These are phyloP conservation scores for Neohortaea acidophila DNA, from an alignment of 495 filamentous ascomycete species.

Conservation along the genomic window DNA sequence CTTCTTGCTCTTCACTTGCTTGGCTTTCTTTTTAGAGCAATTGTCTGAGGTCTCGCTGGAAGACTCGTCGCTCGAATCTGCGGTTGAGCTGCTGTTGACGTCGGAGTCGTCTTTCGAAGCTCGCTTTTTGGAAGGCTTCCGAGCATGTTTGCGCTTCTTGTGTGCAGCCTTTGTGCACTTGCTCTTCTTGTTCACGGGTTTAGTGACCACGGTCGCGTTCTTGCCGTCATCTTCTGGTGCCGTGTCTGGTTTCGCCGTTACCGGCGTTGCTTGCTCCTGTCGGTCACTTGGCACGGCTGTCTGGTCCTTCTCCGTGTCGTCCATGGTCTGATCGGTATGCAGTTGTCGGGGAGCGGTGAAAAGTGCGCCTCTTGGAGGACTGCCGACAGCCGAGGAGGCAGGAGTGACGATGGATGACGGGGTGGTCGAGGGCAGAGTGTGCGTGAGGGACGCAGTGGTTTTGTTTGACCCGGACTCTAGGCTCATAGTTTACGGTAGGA, in stretches of 20 bases:
- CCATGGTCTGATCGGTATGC: background rate
- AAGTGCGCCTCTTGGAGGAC: too few relatives aligned
- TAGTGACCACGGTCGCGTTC: background rate
- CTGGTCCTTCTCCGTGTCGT: background rate
- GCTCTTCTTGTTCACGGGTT: background rate
- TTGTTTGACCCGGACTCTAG: too few relatives aligned
- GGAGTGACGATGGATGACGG: background rate
- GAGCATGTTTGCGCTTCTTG: background rate
- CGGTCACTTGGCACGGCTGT: background rate
- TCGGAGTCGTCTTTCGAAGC: background rate
- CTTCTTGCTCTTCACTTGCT: conserved; percentile 10
- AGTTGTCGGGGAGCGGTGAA: background rate
- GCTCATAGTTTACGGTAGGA: too few relatives aligned
- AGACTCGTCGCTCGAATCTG: background rate
- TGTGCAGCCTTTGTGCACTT: conserved; percentile 1
- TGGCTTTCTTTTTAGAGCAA: background rate
- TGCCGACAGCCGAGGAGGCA: background rate
- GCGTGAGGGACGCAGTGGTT: too few relatives aligned
- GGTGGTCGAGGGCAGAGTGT: background rate
- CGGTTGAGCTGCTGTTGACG: too few relatives aligned
- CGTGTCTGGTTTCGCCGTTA: too few relatives aligned
- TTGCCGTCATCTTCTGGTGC: too few relatives aligned
- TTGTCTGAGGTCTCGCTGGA: background rate
- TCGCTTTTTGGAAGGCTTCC: background rate
- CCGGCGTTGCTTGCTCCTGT: too few relatives aligned